Evolutionary conservation across 129 eudicot species (phyloP).

Genomic region (Oenanthe sinensis): DNA sequence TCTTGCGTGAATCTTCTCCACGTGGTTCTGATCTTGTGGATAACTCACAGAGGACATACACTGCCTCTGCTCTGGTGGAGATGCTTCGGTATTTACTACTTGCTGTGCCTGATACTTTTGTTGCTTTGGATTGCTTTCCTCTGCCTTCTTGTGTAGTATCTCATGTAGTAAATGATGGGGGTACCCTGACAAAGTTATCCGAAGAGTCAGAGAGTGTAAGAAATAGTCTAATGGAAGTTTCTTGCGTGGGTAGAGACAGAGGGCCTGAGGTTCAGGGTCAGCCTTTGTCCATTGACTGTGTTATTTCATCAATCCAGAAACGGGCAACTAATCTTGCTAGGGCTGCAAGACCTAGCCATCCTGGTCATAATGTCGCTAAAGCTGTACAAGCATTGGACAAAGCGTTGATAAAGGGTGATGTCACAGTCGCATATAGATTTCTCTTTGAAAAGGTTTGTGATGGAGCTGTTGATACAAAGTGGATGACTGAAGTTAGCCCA

Average conservation of each 20-base stretch:
- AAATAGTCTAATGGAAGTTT: slow-evolving; percentile 24
- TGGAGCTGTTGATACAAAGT: slow-evolving; percentile 44
- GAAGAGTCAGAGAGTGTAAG: slow-evolving; percentile 32
- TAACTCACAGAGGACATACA: slow-evolving; percentile 74
- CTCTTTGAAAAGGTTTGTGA: slow-evolving; percentile 64
- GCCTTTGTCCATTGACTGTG: slow-evolving; percentile 39
- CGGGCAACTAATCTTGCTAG: slow-evolving; percentile 49
- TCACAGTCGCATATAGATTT: slow-evolving; percentile 45
- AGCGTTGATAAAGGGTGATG: slow-evolving; percentile 64
- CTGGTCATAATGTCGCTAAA: slow-evolving; percentile 65
- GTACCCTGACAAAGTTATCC: slow-evolving; percentile 31
- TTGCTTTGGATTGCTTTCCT: slow-evolving; percentile 77
- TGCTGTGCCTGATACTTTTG: slow-evolving; percentile 91
- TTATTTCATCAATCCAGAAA: slow-evolving; percentile 71
- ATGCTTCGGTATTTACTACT: slow-evolving; percentile 82
- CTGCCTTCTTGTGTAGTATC: slow-evolving; percentile 53
- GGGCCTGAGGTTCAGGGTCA: slow-evolving; percentile 31
- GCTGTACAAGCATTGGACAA: slow-evolving; percentile 60
- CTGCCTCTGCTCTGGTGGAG: slow-evolving; percentile 70
- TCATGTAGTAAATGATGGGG: slow-evolving; percentile 35
- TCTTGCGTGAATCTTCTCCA: slow-evolving; percentile 70
- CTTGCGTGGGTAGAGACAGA: slow-evolving; percentile 31
- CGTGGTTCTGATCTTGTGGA: slow-evolving; percentile 86
- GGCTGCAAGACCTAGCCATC: slow-evolving; percentile 69
- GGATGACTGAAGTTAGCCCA: slow-evolving; percentile 73